Evolutionary conservation across 306 rosid species (phyloP).

Genomic region (Canavalia ensiformis): DNA sequence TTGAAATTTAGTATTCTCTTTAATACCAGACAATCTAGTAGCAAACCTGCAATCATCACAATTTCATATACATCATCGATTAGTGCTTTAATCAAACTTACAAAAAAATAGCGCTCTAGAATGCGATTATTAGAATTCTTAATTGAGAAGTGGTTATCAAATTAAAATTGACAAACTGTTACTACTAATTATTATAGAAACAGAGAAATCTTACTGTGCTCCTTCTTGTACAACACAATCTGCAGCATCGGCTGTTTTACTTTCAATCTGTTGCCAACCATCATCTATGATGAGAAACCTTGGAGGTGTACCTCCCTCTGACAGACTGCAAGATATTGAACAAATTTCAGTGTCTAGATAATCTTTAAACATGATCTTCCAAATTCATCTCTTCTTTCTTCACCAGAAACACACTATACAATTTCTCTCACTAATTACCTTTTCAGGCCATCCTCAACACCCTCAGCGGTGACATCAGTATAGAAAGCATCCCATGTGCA

Average conservation of each 20-base stretch:
- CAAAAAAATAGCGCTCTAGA: not conserved
- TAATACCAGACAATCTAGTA: slow-evolving; percentile 84
- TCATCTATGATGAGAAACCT: slow-evolving; percentile 91
- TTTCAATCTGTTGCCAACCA: slow-evolving; percentile 99
- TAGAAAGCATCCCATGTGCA: slow-evolving; percentile 99
- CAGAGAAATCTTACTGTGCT: slow-evolving; percentile 79
- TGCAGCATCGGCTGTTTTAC: slow-evolving; percentile 62
- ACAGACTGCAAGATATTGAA: slow-evolving; percentile 67
- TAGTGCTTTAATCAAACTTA: slow-evolving; percentile 21
- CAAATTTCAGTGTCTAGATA: slow-evolving; percentile 44
- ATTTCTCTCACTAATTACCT: slow-evolving; percentile 60
- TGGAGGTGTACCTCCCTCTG: slow-evolving; percentile 90
- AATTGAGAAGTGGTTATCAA: not conserved
- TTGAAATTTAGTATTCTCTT: slow-evolving; percentile 83
- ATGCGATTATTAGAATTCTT: not conserved
- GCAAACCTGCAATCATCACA: slow-evolving; percentile 75
- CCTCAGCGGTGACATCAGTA: slow-evolving; percentile 96
- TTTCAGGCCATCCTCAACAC: slow-evolving; percentile 85
- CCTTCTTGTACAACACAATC: slow-evolving; percentile 84
- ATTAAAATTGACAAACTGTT: not conserved
- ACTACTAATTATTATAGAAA: not conserved
- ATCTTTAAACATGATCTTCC: not conserved
- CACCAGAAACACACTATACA: slow-evolving; percentile 14
- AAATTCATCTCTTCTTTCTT: slow-evolving; percentile 14
- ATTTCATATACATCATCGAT: slow-evolving; percentile 41